Base-by-base conservation (phyloP, 1,284 basidiomycete species). In the Boletus subluridellus region DNA sequence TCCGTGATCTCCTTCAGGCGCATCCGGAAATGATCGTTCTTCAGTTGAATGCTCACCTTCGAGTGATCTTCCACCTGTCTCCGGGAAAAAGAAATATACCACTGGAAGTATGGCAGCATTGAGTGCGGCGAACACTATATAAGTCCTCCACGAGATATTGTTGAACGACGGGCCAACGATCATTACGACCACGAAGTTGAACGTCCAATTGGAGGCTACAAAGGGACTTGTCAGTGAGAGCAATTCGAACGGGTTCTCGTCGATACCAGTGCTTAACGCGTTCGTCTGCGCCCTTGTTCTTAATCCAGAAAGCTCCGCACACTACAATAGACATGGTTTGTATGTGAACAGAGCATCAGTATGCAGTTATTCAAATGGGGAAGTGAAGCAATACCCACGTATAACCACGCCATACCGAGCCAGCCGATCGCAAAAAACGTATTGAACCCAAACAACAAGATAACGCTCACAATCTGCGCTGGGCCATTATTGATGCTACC, bases 331-430 rank as follows among this genome's bases (percentile, higher is more conserved):
- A 14, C n/a, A 30, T 11, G 5, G 14, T 30, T 51, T 32, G 9
- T 15, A 15, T 11, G 24, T 24, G 17, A 28, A 39, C 11, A 28
- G 7, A 17, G 2, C 24, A 8, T 49, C 49, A 50, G 8, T n/a
- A 14, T n/a, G 44, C 17, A 51, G 44, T 21, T 10, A 3, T 30
- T 50, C 21, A 49, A 21, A 11, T 1, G 2, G 7, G 17, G 15
- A 48, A 51, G 21, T 32, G 34, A 30, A 37, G 9, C n/a, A 21
- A 51, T 10, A 54, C 14, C 11, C 28, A 82, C 81, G 65, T 83
- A 82, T 44, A 85, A 72, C 82, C 83, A 84, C 8, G 85, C 82
- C 80, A 87, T 86, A 21, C 84, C n/a, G 5, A 51, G 50, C 50
- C 46, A 51, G 6, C 26, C 5, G 4, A 49, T 51, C 9, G n/a